Conservation (phyloP, 2,329 filamentous ascomycete species). For the Periglandula ipomoeae region DNA sequence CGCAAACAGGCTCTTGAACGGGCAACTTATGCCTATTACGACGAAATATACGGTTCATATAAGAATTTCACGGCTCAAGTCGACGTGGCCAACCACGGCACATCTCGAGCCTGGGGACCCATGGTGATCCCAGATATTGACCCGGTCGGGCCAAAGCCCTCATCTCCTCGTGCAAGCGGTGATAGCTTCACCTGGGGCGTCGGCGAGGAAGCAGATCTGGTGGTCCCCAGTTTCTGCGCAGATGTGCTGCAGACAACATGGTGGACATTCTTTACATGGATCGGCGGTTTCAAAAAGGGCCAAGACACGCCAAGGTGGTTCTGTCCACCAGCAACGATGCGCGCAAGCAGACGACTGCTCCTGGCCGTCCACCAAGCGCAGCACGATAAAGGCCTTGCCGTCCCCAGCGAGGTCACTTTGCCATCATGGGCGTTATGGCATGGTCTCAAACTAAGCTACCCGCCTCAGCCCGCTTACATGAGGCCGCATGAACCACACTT, state of each 20-base stretch:
- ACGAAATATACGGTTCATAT: constrained; percentile 40
- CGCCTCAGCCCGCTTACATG: constrained; percentile 26
- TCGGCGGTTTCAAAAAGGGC: constrained; percentile 18
- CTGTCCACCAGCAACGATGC: constrained; percentile 26
- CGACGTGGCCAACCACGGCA: background rate
- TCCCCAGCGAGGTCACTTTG: constrained; percentile 27
- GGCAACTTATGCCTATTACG: constrained; percentile 46
- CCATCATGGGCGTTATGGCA: constrained; percentile 28
- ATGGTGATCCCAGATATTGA: constrained; percentile 18
- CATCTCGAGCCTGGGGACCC: constrained; percentile 22
- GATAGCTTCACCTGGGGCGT: constrained; percentile 22
- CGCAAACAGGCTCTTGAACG: constrained; percentile 51
- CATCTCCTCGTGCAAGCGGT: constrained; percentile 21
- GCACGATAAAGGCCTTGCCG: constrained; percentile 17
- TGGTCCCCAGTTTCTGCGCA: constrained; percentile 21
- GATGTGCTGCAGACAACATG: constrained; percentile 14
- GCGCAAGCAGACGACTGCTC: constrained; percentile 21
- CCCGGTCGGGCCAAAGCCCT: constrained; percentile 8
- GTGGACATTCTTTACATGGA: constrained; percentile 26
- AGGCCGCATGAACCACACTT: constrained; percentile 5
- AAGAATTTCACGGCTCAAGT: constrained; percentile 9
- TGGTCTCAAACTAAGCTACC: constrained; percentile 27
- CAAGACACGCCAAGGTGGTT: constrained; percentile 21
- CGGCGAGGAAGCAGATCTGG: constrained; percentile 24
- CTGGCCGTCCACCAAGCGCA: constrained; percentile 24